Conservation (phyloP, 2,329 filamentous ascomycete genomes). For the Pyrenophora tritici-repentis region DNA sequence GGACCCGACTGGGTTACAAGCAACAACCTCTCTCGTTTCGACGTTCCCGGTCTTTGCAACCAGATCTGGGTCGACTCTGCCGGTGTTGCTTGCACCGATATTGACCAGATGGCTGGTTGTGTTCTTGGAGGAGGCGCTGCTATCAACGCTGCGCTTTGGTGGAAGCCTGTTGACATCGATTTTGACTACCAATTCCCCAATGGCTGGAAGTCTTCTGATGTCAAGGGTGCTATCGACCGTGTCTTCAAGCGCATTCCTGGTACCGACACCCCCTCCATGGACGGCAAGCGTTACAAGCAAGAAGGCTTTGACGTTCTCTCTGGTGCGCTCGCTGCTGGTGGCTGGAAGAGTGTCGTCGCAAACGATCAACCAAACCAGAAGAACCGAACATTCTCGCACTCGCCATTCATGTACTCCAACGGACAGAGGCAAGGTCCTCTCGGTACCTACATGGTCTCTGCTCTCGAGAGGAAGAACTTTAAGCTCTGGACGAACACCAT, state of each 20-base stretch:
- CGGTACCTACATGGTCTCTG: conserved; percentile 71
- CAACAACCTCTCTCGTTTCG: conserved; percentile 70
- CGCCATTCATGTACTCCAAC: conserved; percentile 69
- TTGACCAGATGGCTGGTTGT: conserved; percentile 74
- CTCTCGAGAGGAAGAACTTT: conserved; percentile 66
- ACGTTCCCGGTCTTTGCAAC: conserved; percentile 73
- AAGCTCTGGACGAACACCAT: conserved; percentile 68
- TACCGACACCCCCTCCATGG: conserved; percentile 67
- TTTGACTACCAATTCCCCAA: conserved; percentile 74
- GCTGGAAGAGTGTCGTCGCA: conserved; percentile 67
- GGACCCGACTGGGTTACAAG: conserved; percentile 65
- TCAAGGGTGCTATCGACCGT: conserved; percentile 62
- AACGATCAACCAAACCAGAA: conserved; percentile 66
- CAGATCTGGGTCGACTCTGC: conserved; percentile 68
- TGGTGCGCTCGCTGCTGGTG: conserved; percentile 61
- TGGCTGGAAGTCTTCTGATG: conserved; percentile 71
- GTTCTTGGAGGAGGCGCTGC: conserved; percentile 70
- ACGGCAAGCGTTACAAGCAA: conserved; percentile 70
- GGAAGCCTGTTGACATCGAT: conserved; percentile 67
- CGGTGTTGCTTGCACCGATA: conserved; percentile 70
- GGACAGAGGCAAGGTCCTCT: conserved; percentile 72
- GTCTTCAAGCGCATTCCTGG: conserved; percentile 74
- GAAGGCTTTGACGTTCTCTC: conserved; percentile 68
- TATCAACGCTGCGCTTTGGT: conserved; percentile 72
- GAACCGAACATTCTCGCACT: conserved; percentile 67